Conservation (phyloP, 129 eudicot species). For the Artemisia annua region DNA sequence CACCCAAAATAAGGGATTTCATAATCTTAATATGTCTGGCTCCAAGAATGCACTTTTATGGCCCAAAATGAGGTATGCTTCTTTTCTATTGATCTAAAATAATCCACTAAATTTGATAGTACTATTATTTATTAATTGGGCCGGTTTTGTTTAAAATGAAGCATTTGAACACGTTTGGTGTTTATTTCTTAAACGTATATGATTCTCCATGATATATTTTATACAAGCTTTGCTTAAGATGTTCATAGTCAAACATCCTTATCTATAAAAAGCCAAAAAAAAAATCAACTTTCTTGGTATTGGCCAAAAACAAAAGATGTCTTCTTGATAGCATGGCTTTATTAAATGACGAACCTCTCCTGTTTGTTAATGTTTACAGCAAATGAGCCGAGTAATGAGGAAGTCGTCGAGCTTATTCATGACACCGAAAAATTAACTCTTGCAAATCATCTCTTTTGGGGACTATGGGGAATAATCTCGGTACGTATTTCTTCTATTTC, state of each 20-base stretch:
- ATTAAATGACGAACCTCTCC: not conserved
- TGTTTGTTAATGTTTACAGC: constrained; percentile 41
- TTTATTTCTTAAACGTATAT: constrained; percentile 3
- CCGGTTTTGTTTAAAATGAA: constrained; percentile 2
- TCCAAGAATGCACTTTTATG: constrained; percentile 22
- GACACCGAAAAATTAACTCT: constrained; percentile 72
- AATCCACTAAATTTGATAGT: not conserved
- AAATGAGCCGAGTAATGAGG: constrained; percentile 41
- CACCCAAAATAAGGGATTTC: constrained; percentile 82
- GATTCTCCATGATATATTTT: constrained; percentile 2
- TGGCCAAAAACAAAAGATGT: not conserved
- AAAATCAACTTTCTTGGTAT: constrained; percentile 19
- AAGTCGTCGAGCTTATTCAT: constrained; percentile 49
- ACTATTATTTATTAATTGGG: not conserved
- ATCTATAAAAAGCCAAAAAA: not conserved
- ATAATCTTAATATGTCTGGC: constrained; percentile 37
- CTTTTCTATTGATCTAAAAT: not conserved
- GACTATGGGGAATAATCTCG: constrained; percentile 87
- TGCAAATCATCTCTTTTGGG: constrained; percentile 90
- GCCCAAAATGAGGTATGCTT: constrained; percentile 64
- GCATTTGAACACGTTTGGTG: constrained; percentile 20
- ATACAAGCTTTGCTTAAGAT: constrained; percentile 10
- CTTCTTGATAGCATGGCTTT: not conserved
- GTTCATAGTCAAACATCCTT: constrained; percentile 17
- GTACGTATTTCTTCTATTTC: constrained; percentile 32